Percentiles rank a stretch among this genome's conserved stretches.
Conservation (phyloP, 371 early-diverging fungal species). For the Mortierella sp. region DNA sequence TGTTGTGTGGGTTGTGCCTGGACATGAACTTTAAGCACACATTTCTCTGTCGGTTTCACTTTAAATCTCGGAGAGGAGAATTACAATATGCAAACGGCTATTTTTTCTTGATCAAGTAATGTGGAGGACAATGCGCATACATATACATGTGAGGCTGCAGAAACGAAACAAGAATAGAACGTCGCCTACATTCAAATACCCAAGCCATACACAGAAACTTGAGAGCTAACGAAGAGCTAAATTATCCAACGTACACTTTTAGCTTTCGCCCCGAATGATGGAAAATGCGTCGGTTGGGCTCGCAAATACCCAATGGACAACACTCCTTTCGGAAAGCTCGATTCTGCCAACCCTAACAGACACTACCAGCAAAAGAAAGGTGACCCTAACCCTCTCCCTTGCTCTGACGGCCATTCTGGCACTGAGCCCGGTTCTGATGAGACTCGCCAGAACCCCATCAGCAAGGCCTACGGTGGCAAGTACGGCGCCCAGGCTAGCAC, state of each 20-base stretch:
- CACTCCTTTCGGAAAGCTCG: constrained; percentile 24
- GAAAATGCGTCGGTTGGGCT: constrained; percentile 44
- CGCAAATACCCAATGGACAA: constrained; percentile 37
- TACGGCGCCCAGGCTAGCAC: constrained; percentile 51
- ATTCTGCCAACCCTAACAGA: constrained; percentile 34
- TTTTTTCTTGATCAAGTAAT: no score
- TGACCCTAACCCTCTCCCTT: constrained; percentile 24
- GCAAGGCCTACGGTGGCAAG: constrained; percentile 37
- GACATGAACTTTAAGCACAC: no score
- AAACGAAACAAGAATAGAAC: no score
- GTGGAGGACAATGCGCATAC: no score
- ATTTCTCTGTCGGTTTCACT: no score
- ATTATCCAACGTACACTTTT: not conserved
- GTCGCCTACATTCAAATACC: no score
- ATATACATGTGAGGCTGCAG: no score
- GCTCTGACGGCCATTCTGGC: constrained; percentile 27
- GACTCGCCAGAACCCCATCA: constrained; percentile 47
- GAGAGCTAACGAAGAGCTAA: not conserved
- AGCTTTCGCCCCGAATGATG: constrained; percentile 28
- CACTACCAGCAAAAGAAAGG: constrained; percentile 42
- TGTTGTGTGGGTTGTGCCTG: no score
- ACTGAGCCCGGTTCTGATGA: constrained; percentile 40
- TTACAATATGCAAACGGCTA: no score
- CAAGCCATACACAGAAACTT: not conserved
- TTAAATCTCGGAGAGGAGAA: no score